Evolutionary conservation across 805 yeast species (phyloP).

Genomic region (Metschnikowia kofuensis): DNA sequence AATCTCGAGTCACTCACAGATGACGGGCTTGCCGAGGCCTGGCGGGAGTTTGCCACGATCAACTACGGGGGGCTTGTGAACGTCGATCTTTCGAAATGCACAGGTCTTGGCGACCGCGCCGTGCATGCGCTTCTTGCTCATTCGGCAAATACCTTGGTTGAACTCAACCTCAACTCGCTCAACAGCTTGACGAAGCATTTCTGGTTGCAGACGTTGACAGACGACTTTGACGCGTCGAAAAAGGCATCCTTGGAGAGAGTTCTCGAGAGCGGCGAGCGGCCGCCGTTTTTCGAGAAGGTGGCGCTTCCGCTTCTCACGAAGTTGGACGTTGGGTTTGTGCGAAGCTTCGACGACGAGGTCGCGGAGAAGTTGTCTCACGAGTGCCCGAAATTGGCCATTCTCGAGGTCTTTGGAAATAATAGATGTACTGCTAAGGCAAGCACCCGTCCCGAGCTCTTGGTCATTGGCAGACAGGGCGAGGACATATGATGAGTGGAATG

Average conservation of each 20-base stretch:
- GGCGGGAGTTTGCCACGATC: conserved; percentile 49
- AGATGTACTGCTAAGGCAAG: conserved; percentile 56
- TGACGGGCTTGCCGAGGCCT: conserved; percentile 59
- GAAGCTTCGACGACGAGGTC: conserved; percentile 67
- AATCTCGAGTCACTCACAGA: conserved; percentile 65
- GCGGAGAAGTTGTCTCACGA: conserved; percentile 54
- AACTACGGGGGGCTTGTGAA: conserved; percentile 56
- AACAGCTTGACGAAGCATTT: conserved; percentile 50
- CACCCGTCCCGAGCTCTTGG: conserved; percentile 50
- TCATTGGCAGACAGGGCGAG: conserved; percentile 64
- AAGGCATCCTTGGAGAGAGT: conserved; percentile 12
- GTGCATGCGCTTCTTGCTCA: conserved; percentile 60
- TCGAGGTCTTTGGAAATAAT: conserved; percentile 83
- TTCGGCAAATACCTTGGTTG: conserved; percentile 61
- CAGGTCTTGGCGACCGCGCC: conserved; percentile 60
- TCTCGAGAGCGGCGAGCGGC: not conserved
- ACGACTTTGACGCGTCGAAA: conserved; percentile 19
- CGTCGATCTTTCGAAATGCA: conserved; percentile 64
- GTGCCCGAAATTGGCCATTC: conserved; percentile 58
- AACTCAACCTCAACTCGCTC: conserved; percentile 73
- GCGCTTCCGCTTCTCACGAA: conserved; percentile 59
- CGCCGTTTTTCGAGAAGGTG: conserved; percentile 17
- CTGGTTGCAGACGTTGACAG: conserved; percentile 45
- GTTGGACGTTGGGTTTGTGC: conserved; percentile 76
- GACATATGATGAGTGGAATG: conserved; percentile 2